Evolutionary conservation across 1,139 yeast species (phyloP), one percentile per base, ranked within the genome.

Genomic region (Taphrina flavorubra): DNA sequence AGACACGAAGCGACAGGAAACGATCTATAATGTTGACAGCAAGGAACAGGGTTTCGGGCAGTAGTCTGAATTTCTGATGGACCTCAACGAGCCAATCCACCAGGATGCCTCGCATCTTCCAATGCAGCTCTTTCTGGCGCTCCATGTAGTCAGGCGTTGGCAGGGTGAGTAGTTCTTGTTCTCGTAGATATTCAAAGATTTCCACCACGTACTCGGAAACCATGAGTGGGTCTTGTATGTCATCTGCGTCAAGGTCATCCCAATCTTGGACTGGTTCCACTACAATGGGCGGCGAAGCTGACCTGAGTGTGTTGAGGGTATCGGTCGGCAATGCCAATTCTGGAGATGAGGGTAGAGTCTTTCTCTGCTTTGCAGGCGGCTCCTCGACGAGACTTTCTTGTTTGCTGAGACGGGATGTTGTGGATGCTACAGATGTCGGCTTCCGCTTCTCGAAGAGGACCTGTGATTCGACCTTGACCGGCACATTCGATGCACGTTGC

Each of bases 61-160:
- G 81, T 73, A 94, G 81, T 72, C 96, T 84, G 79, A 92, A 92
- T 75, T 92, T 86, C 72, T 87, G 81, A 80, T 94, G 98, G 79
- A 92, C 92, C 77, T 92, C 96, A 44, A 92, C 92, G 77, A 94
- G 83, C 98, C 98, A 94, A 78, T 94, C 97, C 39, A 94, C 94
- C 72, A 94, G 81, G 66, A 92, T 90, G 63, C 92, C 90, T 74
- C 98, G 85, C 90, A 90, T 90, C 74, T 87, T 86, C 74, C 96
- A 95, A 74, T 88, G 87, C 72, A 91, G 82, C 70, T 88, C 89
- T 65, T 86, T 85, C 79, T 92, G 97, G 78, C 86, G 85, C 74
- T 82, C 84, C 73, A 92, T 81, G 77, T 90, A 92, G 73, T 86
- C 84, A 11, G 92, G 83, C 74, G 87, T 87, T 25, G 97, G 97